Base-by-base conservation (phyloP, 2,329 filamentous ascomycete species). In the Gremmenia infestans region DNA sequence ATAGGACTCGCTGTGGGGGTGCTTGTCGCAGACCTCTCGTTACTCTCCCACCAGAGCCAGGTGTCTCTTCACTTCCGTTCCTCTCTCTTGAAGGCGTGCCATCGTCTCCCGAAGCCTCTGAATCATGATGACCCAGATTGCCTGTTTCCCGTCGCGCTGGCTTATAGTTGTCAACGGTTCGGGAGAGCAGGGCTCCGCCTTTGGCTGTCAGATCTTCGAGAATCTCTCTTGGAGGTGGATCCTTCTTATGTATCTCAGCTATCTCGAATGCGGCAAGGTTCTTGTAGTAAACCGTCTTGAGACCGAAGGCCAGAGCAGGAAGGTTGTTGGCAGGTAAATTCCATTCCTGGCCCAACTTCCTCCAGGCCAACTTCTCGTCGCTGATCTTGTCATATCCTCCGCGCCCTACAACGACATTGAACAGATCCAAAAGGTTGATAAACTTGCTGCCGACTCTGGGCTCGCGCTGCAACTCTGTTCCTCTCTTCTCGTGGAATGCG, bases 281-380 rank as follows among this genome's bases (percentile, higher is more conserved):
- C 72, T 91, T 92, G 77, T 95, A 95, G 75, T 94, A 96, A 60
- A 88, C 85, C 54, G 88, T 87, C 74, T 96, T 96, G 54, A 96
- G 77, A 57, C 88, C 82, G 73, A 95, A 96, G 14, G 90, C 91
- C 57, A 91, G 84, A n/a, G 90, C 89, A 6, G 90, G 81, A 58
- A 89, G 84, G 68, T 93, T 91, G 66, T 81, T 80, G 54, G 85
- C 85, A 67, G 84, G 84, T 60, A 92, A 82, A 50, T 89, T 83
- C 55, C 96, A 86, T 65, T 91, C 86, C 52, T 85, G 80, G 19
- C 66, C 89, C 65, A 96, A 81, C 65, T 84, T 85, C 61, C 90
- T 83, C 91, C 91, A 96, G 51, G 89, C 88, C 61, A 95, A 81
- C 76, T 93, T 94, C 71, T 93, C 84, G 73, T 83, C 86, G 59